Percentiles rank a stretch among this genome's conserved stretches.
phyloP scores from a whole-genome alignment of 441 rosid genomes.

The Croton setiger region DNA sequence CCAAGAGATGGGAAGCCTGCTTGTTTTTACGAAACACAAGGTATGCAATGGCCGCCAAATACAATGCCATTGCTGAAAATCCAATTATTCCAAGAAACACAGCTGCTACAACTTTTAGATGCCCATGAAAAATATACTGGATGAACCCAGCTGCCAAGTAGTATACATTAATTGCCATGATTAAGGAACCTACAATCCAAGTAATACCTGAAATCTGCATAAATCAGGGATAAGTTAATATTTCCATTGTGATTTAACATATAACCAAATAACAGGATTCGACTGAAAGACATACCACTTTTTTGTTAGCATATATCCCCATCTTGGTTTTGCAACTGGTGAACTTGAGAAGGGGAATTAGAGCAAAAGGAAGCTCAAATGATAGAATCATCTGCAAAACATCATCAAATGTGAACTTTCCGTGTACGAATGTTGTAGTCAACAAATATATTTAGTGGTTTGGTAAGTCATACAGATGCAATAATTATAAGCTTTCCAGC shows the following conservation, averaged over 20 bases:
- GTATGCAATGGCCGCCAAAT: constrained; percentile 65
- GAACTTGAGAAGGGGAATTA: constrained; percentile 92
- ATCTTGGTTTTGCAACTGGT: constrained; percentile 88
- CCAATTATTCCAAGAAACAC: constrained; percentile 72
- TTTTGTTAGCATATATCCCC: constrained; percentile 61
- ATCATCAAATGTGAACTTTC: constrained; percentile 10
- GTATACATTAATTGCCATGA: constrained; percentile 86
- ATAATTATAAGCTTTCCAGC: constrained; percentile 88
- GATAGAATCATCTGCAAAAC: constrained; percentile 83
- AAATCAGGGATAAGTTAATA: background rate
- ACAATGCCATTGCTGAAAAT: constrained; percentile 56
- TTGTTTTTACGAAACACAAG: constrained; percentile 64
- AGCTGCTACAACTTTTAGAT: constrained; percentile 40
- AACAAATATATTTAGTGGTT: background rate
- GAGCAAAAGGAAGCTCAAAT: constrained; percentile 91
- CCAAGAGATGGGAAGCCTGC: constrained; percentile 37
- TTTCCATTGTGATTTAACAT: background rate
- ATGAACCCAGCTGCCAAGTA: constrained; percentile 57
- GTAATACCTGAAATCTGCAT: constrained; percentile 67
- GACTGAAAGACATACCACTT: constrained; percentile 33
- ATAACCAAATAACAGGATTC: background rate
- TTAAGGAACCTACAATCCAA: constrained; percentile 69
- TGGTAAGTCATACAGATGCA: constrained; percentile 59
- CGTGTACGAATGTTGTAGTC: background rate
- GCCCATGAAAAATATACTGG: constrained; percentile 53